These are phyloP conservation scores for Syncephalis plumigaleata DNA, from an alignment of 371 early-diverging fungal species.

Conservation along the genomic window DNA sequence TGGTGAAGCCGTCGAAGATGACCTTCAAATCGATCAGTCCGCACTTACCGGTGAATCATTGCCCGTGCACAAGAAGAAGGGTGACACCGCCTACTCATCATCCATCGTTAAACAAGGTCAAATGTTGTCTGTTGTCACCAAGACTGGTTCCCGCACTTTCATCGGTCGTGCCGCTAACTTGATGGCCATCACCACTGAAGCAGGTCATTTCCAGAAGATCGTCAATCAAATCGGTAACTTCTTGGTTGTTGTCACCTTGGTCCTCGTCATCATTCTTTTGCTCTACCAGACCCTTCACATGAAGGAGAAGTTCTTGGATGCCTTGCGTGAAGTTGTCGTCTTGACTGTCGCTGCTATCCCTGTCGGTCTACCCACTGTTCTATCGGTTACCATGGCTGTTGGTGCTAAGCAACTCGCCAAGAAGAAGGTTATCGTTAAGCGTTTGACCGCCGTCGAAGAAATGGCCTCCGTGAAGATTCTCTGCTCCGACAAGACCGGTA, in stretches of 20 bases:
- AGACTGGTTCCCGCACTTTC: slow-evolving; percentile 71
- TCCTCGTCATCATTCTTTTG: slow-evolving; percentile 65
- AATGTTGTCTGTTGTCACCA: slow-evolving; percentile 66
- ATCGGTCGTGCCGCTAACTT: slow-evolving; percentile 81
- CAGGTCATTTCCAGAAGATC: slow-evolving; percentile 80
- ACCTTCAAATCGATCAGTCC: slow-evolving; percentile 84
- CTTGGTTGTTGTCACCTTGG: slow-evolving; percentile 59
- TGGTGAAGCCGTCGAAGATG: slow-evolving; percentile 55
- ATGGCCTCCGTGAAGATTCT: slow-evolving; percentile 86
- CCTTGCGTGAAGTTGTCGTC: slow-evolving; percentile 68
- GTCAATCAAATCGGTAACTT: slow-evolving; percentile 87
- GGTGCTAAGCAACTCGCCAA: slow-evolving; percentile 85
- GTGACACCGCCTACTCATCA: slow-evolving; percentile 65
- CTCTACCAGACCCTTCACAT: slow-evolving; percentile 21
- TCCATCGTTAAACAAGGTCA: slow-evolving; percentile 75
- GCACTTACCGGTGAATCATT: slow-evolving; percentile 90
- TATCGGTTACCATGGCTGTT: slow-evolving; percentile 93
- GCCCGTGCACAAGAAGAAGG: slow-evolving; percentile 66
- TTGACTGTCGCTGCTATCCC: slow-evolving; percentile 95
- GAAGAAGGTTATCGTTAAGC: slow-evolving; percentile 89
- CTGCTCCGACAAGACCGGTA: slow-evolving; percentile 96
- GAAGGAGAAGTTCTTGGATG: slow-evolving; percentile 22
- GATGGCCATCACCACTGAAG: slow-evolving; percentile 64
- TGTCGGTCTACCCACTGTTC: slow-evolving; percentile 89
- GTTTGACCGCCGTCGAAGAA: slow-evolving; percentile 87